phyloP scores from a whole-genome alignment of 1,284 basidiomycete species.

The Thelephora terrestris region DNA sequence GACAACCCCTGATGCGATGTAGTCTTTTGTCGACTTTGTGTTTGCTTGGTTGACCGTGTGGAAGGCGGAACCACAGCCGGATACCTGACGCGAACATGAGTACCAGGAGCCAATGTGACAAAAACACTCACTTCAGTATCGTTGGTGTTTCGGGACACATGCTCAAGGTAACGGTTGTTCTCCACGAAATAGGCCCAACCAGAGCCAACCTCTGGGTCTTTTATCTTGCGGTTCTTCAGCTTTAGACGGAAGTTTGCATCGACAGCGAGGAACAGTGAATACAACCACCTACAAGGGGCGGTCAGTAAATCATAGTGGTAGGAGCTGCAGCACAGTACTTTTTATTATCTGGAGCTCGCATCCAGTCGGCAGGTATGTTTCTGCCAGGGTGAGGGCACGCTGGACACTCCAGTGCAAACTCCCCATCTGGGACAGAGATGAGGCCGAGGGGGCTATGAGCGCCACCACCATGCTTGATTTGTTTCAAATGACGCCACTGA shows the following conservation, averaged over 20 bases:
- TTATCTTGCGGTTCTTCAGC: conserved; percentile 12
- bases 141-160: conserved; percentile 3
- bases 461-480: conserved; percentile 16
- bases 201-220: conserved; percentile 13
- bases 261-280: conserved; percentile 16
- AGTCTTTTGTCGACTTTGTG: conserved; percentile 12
- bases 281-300: conserved; percentile 15
- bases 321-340: conserved; percentile 5
- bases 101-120: not conserved
- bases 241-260: conserved; percentile 21
- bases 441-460: conserved; percentile 12
- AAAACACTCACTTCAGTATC: conserved; percentile 5
- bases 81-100: conserved; percentile 3
- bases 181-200: conserved; percentile 19
- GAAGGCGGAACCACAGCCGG: conserved; percentile 9
- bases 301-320: not conserved
- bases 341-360: conserved; percentile 5
- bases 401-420: conserved; percentile 16
- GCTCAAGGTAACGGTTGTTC: conserved; percentile 5
- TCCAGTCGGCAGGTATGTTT: conserved; percentile 17
- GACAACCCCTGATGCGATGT: conserved; percentile 21
- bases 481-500: conserved; percentile 13
- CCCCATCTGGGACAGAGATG: conserved; percentile 6
- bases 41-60: conserved; percentile 21
- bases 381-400: conserved; percentile 20